Conservation (phyloP, 1,139 yeast species). For the Ashbya aceris region DNA sequence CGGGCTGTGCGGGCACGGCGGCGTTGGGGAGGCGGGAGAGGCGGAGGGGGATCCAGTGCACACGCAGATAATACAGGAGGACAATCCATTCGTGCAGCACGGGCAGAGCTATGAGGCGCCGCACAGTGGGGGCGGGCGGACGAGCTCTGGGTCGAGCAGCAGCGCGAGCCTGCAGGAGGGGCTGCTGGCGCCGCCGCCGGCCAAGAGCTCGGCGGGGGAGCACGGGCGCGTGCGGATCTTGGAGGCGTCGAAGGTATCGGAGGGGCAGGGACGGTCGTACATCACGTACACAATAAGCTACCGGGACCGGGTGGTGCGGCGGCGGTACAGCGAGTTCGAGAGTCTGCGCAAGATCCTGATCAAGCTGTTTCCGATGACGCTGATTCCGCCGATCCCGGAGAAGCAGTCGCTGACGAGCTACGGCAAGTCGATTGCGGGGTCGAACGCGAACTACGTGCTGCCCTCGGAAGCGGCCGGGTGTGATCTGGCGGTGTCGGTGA, state of each 20-base stretch:
- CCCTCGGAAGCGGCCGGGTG: constrained; percentile 26
- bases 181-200: constrained; percentile 3
- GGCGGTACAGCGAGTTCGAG: constrained; percentile 91
- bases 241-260: constrained; percentile 74
- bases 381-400: constrained; percentile 93
- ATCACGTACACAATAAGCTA: constrained; percentile 72
- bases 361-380: constrained; percentile 67
- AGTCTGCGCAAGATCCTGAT: constrained; percentile 61
- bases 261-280: constrained; percentile 62
- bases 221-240: constrained; percentile 37
- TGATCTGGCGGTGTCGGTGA: constrained; percentile 23
- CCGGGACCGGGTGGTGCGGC: constrained; percentile 50
- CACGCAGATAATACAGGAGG: constrained; percentile 23
- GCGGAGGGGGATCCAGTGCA: constrained; percentile 15
- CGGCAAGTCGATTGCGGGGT: constrained; percentile 25
- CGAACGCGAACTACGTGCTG: constrained; percentile 21
- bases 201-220: constrained; percentile 3
- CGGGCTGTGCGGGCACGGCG: too few relatives aligned
- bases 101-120: not conserved
- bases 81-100: constrained; percentile 24
- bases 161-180: constrained; percentile 10
- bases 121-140: constrained; percentile 6
- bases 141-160: constrained; percentile 8
- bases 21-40: too few relatives aligned
- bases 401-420: constrained; percentile 45